Percentiles rank a stretch among this genome's conserved stretches.
phyloP scores from a whole-genome alignment of 768 basidiomycete genomes.

The Gautieria morchelliformis region DNA sequence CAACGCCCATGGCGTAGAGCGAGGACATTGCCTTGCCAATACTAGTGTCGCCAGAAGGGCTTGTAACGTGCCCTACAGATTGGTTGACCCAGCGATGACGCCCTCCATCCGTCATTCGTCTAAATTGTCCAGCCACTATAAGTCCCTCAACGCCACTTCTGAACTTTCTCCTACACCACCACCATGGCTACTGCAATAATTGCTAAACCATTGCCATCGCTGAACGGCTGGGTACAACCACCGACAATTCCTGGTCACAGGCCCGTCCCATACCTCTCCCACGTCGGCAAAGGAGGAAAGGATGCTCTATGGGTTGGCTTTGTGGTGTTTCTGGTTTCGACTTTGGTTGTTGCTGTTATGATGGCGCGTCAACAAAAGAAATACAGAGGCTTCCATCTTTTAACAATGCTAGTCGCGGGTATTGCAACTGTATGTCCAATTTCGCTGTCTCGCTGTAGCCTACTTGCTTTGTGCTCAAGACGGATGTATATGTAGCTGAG shows the following conservation, averaged over 20 bases:
- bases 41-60: not conserved
- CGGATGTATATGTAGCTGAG: not conserved
- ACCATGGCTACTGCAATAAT: not conserved
- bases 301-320: conserved; percentile 4
- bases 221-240: not conserved
- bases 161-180: not conserved
- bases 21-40: not conserved
- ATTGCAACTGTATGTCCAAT: conserved; percentile 1
- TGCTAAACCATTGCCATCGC: not conserved
- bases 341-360: not conserved
- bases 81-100: not conserved
- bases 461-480: not conserved
- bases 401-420: not conserved
- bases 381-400: conserved; percentile 1
- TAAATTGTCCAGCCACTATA: not conserved
- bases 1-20: too few relatives aligned
- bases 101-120: not conserved
- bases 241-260: not conserved
- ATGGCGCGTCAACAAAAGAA: not conserved
- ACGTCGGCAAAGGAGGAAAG: not conserved
- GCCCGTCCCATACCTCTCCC: not conserved
- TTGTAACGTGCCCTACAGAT: not conserved
- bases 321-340: conserved; percentile 1
- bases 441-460: not conserved
- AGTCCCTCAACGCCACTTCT: not conserved